Conservation (phyloP, 2,329 filamentous ascomycete species). For the Bipolaris victoriae region DNA sequence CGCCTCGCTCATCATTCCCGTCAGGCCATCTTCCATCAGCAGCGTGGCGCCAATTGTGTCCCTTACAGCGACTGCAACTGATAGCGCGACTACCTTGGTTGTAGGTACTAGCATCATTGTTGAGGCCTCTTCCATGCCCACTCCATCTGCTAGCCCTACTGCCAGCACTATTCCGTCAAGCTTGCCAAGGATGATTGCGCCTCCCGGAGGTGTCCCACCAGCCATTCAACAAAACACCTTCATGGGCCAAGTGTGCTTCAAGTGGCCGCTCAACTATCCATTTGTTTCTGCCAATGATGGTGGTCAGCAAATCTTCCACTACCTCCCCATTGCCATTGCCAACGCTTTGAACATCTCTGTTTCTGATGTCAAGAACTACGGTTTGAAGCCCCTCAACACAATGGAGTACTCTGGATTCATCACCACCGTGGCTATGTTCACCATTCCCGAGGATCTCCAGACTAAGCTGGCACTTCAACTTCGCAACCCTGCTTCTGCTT, state of each 20-base stretch:
- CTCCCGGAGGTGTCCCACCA: conserved; percentile 63
- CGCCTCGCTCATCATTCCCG: conserved; percentile 23
- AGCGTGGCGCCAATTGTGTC: conserved; percentile 44
- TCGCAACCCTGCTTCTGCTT: conserved; percentile 69
- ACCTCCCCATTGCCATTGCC: conserved; percentile 73
- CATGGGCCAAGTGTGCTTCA: conserved; percentile 84
- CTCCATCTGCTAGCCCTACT: conserved; percentile 49
- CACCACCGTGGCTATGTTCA: conserved; percentile 72
- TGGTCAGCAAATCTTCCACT: conserved; percentile 83
- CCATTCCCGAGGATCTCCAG: conserved; percentile 54
- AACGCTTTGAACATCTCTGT: conserved; percentile 62
- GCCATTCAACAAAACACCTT: conserved; percentile 67
- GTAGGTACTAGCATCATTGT: conserved; percentile 68
- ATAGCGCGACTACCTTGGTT: conserved; percentile 55
- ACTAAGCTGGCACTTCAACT: conserved; percentile 71
- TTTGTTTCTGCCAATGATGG: conserved; percentile 77
- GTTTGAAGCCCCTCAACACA: conserved; percentile 79
- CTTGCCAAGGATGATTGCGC: conserved; percentile 77
- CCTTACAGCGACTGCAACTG: conserved; percentile 55
- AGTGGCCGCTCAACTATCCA: conserved; percentile 78
- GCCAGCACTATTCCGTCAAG: conserved; percentile 65
- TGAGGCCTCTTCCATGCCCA: conserved; percentile 56
- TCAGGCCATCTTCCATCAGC: conserved; percentile 26
- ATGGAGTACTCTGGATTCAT: conserved; percentile 72
- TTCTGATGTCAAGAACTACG: conserved; percentile 68